Percentiles rank a stretch among this genome's conserved stretches.
Conservation (phyloP, 2,329 filamentous ascomycete genomes). For the Stemphylium lycopersici region DNA sequence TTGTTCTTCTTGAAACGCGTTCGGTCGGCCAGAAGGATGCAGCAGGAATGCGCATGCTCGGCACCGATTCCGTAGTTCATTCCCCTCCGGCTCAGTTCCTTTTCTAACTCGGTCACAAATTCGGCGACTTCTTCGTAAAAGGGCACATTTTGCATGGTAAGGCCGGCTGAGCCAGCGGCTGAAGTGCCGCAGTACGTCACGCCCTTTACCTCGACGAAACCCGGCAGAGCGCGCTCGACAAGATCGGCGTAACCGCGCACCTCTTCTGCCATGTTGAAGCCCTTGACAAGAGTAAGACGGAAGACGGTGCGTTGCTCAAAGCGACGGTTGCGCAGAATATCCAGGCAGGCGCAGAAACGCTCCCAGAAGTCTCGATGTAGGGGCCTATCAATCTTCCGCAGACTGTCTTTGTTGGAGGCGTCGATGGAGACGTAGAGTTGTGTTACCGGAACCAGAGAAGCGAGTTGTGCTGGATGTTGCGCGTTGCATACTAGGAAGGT, state of each 20-base stretch:
- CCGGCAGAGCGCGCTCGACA: slow-evolving; percentile 83
- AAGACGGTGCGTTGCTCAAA: slow-evolving; percentile 92
- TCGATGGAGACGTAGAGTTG: slow-evolving; percentile 98
- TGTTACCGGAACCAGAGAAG: slow-evolving; percentile 80
- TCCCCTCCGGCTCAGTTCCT: slow-evolving; percentile 70
- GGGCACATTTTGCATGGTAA: slow-evolving; percentile 97
- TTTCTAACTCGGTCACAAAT: slow-evolving; percentile 78
- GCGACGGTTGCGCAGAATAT: slow-evolving; percentile 83
- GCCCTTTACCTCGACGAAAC: slow-evolving; percentile 94
- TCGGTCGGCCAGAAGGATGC: slow-evolving; percentile 78
- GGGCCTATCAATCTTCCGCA: slow-evolving; percentile 87
- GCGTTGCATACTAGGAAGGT: slow-evolving; percentile 97
- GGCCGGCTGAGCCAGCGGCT: slow-evolving; percentile 79
- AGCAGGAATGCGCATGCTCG: slow-evolving; percentile 95
- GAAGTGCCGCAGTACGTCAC: slow-evolving; percentile 96
- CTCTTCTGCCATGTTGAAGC: slow-evolving; percentile 96
- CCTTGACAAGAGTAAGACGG: slow-evolving; percentile 92
- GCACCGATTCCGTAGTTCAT: slow-evolving; percentile 89
- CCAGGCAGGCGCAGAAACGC: slow-evolving; percentile 86
- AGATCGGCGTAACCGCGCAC: slow-evolving; percentile 88
- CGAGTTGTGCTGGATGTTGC: slow-evolving; percentile 91
- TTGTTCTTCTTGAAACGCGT: slow-evolving; percentile 77
- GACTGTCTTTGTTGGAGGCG: slow-evolving; percentile 84
- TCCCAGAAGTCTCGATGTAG: slow-evolving; percentile 98
- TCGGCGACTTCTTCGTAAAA: slow-evolving; percentile 89